phyloP scores from a whole-genome alignment of 768 basidiomycete genomes.

The Russula brevipes region DNA sequence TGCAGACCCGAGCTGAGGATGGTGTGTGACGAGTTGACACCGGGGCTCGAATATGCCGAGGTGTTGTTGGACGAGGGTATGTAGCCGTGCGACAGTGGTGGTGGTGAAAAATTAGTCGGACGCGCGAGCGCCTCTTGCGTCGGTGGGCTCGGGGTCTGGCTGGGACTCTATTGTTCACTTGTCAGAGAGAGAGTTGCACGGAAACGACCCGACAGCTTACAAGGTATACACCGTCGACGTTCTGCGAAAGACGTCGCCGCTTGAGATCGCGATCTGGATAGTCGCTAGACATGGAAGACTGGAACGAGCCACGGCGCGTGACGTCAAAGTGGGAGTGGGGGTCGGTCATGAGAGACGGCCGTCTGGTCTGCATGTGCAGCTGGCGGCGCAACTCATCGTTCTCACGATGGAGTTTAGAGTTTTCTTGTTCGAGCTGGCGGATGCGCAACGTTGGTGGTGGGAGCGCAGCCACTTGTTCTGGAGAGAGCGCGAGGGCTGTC shows the following conservation, averaged over 20 bases:
- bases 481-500: slow-evolving; percentile 62
- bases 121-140: slow-evolving; percentile 27
- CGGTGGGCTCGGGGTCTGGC: slow-evolving; percentile 31
- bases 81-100: slow-evolving; percentile 24
- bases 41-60: slow-evolving; percentile 23
- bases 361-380: slow-evolving; percentile 35
- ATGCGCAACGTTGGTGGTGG: slow-evolving; percentile 72
- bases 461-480: slow-evolving; percentile 68
- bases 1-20: slow-evolving; percentile 21
- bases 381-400: slow-evolving; percentile 70
- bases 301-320: slow-evolving; percentile 19
- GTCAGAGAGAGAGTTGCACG: neutral
- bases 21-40: slow-evolving; percentile 16
- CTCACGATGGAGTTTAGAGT: slow-evolving; percentile 61
- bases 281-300: slow-evolving; percentile 27
- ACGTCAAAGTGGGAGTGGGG: slow-evolving; percentile 25
- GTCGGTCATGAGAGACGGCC: slow-evolving; percentile 23
- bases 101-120: slow-evolving; percentile 23
- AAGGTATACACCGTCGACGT: slow-evolving; percentile 30
- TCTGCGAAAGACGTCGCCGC: slow-evolving; percentile 30
- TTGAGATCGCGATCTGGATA: slow-evolving; percentile 26
- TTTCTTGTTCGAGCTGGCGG: slow-evolving; percentile 80
- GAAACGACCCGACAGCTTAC: slow-evolving; percentile 19
- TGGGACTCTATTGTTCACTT: slow-evolving; percentile 15
- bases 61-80: slow-evolving; percentile 22